Evolutionary conservation across 2,329 filamentous ascomycete genomes (phyloP).

Genomic region (Chrysosphaeria jannelii): DNA sequence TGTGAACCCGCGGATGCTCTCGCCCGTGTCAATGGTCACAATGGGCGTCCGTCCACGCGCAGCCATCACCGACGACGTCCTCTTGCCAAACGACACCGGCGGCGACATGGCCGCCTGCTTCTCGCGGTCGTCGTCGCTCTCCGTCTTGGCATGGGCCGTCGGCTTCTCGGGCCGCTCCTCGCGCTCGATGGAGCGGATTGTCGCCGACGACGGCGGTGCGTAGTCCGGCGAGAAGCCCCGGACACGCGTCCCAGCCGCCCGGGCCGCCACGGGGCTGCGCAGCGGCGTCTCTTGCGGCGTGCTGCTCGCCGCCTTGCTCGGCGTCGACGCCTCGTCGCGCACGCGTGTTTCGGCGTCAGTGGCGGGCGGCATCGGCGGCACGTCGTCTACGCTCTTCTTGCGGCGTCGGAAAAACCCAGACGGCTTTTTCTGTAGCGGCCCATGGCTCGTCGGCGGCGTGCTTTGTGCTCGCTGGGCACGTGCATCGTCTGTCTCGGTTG

Average conservation of each 20-base stretch:
- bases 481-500: no score
- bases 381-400: slow-evolving; percentile 64
- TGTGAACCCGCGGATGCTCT: not conserved
- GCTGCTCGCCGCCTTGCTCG: slow-evolving; percentile 7
- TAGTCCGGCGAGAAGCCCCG: slow-evolving; percentile 49
- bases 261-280: not conserved
- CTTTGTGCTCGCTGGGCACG: not conserved
- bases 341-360: slow-evolving; percentile 6
- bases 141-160: slow-evolving; percentile 8
- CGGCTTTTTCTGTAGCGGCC: slow-evolving; percentile 52
- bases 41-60: slow-evolving; percentile 9
- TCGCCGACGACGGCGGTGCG: slow-evolving; percentile 38
- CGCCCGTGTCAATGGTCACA: slow-evolving; percentile 12
- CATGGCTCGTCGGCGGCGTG: slow-evolving; percentile 16
- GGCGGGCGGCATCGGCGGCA: slow-evolving; percentile 28
- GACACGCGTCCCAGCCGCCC: slow-evolving; percentile 5
- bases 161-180: slow-evolving; percentile 5
- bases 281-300: not conserved
- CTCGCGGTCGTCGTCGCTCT: slow-evolving; percentile 16
- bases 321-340: slow-evolving; percentile 5
- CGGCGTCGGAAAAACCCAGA: slow-evolving; percentile 82
- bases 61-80: slow-evolving; percentile 6
- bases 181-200: slow-evolving; percentile 28
- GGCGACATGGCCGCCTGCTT: not conserved
- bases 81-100: slow-evolving; percentile 1